Percentiles rank a stretch among this genome's conserved stretches.
Evolutionary conservation across 164 flowering plant species (phyloP).

Genomic region (Liquidambar formosana): DNA sequence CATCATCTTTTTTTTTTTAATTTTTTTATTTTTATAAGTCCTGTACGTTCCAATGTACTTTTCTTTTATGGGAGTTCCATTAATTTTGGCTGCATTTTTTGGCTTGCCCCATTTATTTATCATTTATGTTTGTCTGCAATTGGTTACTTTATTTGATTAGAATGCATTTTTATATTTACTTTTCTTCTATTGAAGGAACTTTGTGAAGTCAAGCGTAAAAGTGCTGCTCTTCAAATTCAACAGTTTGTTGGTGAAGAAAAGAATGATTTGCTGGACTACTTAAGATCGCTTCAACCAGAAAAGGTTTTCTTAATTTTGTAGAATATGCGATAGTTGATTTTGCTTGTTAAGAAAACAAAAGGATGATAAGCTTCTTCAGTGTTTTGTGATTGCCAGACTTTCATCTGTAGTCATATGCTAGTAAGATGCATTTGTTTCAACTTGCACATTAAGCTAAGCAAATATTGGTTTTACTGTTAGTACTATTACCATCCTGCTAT

Average conservation of each 20-base stretch:
- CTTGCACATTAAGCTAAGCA: background rate
- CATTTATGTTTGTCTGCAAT: background rate
- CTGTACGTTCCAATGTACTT: too few relatives aligned
- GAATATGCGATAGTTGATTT: background rate
- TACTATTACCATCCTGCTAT: too few relatives aligned
- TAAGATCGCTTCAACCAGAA: slow-evolving; percentile 80
- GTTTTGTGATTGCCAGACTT: background rate
- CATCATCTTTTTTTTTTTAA: too few relatives aligned
- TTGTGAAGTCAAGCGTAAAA: slow-evolving; percentile 67
- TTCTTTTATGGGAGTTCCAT: too few relatives aligned
- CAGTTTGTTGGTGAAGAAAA: slow-evolving; percentile 90
- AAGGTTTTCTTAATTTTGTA: slow-evolving; percentile 44
- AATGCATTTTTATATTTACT: background rate
- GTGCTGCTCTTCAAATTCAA: slow-evolving; percentile 87
- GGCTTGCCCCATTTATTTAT: too few relatives aligned
- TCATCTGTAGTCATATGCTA: background rate
- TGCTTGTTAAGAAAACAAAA: background rate
- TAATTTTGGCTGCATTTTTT: background rate
- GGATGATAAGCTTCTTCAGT: background rate
- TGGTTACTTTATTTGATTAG: background rate
- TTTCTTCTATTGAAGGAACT: slow-evolving; percentile 52
- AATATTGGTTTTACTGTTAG: background rate
- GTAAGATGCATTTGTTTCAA: slow-evolving; percentile 1
- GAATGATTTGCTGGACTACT: slow-evolving; percentile 81
- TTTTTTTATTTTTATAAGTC: too few relatives aligned